Base-by-base conservation (phyloP, 192 early-diverging fungal genomes). In the Gonapodya sp. region DNA sequence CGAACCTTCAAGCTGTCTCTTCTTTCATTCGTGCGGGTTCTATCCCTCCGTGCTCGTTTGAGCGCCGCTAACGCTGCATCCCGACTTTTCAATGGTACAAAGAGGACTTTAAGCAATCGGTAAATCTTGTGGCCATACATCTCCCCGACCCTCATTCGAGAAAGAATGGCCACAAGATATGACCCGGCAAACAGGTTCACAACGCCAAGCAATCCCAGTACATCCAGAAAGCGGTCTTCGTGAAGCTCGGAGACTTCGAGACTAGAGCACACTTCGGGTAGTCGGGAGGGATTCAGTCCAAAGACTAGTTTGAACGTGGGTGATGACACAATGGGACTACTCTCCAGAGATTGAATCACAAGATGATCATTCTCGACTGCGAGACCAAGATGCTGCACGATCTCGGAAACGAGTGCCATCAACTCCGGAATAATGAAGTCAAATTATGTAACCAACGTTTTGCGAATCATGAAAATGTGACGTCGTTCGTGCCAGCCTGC, bases 1-100 rank as follows among this genome's bases (percentile, higher is more conserved):
- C n/a, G 46, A 64, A 64, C 46, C 46, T 64, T 64, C 46, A 64
- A 64, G 24, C 46, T 64, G 46, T 64, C 46, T 64, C 46, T 64
- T 24, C 46, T 8, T 64, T 64, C 46, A 8, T 24, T 16, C 8
- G 46, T 16, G 46, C 8, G 8, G 8, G 8, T 64, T 16, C 8
- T 24, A 64, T 64, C 46, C 8, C 46, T 8, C 8, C 46, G 46
- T 24, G 46, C 46, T 24, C 24, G 8, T 64, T 64, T 24, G 46
- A 64, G 24, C 8, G 46, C 8, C 24, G 24, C 8, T 16, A 64
- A 8, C 24, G 46, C 46, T 64, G 8, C 46, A 24, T 24, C 46
- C 46, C 24, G 46, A 64, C 46, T 64, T 64, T 64, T 64, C 8
- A 64, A 24, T 16, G 46, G 24, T 16, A 64, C 46, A 64, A 64